These are phyloP conservation scores for Prunus davidiana DNA, from an alignment of 306 rosid species.

Conservation along the genomic window DNA sequence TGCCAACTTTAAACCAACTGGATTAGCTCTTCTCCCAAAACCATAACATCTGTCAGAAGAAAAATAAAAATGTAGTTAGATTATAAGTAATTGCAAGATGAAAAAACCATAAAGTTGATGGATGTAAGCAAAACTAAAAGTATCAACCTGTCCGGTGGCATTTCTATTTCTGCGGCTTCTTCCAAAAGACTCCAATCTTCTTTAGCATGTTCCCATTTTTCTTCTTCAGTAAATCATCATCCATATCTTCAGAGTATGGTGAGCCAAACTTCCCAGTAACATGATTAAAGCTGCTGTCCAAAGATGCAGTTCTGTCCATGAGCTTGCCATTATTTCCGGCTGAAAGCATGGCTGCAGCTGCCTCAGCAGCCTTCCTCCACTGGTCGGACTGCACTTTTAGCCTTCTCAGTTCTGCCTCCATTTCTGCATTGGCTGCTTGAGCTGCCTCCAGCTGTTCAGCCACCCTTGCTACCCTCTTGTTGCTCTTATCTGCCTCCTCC, in stretches of 20 bases:
- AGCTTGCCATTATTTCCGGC: constrained; percentile 74
- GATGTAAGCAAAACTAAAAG: not conserved
- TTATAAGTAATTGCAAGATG: not conserved
- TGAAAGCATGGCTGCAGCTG: constrained; percentile 92
- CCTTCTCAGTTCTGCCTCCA: constrained; percentile 80
- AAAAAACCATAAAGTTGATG: constrained; percentile 13
- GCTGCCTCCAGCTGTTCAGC: constrained; percentile 78
- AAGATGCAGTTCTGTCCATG: constrained; percentile 66
- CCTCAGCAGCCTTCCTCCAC: constrained; percentile 99
- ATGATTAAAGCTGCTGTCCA: constrained; percentile 62
- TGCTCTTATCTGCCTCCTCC: constrained; percentile 77
- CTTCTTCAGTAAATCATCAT: constrained; percentile 81
- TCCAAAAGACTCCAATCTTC: constrained; percentile 96
- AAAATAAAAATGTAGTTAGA: not conserved
- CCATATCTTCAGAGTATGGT: constrained; percentile 56
- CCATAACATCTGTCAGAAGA: constrained; percentile 5
- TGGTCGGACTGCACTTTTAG: constrained; percentile 90
- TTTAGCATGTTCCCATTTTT: constrained; percentile 92
- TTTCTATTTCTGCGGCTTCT: constrained; percentile 81
- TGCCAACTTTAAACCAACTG: constrained; percentile 4
- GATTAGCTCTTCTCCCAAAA: not conserved
- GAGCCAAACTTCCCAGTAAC: constrained; percentile 46
- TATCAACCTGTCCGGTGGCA: constrained; percentile 2
- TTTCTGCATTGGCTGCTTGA: constrained; percentile 62
- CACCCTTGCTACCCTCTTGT: constrained; percentile 60